These are phyloP conservation scores for Inga oerstediana DNA, from an alignment of 306 rosid genomes.

Conservation along the genomic window DNA sequence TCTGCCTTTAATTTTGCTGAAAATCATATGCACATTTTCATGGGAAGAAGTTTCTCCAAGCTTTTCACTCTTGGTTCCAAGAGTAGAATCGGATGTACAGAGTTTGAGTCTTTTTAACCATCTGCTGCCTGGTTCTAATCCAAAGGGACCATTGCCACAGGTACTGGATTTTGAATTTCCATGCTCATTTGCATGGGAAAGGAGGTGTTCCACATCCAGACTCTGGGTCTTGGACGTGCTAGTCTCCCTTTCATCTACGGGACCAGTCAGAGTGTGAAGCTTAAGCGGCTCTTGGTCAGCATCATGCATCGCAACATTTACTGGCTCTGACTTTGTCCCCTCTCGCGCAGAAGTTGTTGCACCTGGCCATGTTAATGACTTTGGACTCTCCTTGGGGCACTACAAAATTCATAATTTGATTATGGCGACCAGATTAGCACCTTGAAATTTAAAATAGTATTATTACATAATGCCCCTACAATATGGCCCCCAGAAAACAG, in stretches of 20 bases:
- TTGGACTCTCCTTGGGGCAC: slow-evolving; percentile 52
- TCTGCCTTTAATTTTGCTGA: slow-evolving; percentile 36
- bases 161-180: slow-evolving; percentile 47
- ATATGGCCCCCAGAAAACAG: background rate
- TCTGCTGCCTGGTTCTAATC: slow-evolving; percentile 60
- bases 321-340: slow-evolving; percentile 37
- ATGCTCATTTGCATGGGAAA: slow-evolving; percentile 55
- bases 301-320: slow-evolving; percentile 43
- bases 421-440: slow-evolving; percentile 32
- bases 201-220: slow-evolving; percentile 68
- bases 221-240: slow-evolving; percentile 86
- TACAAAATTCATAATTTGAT: slow-evolving; percentile 45
- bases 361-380: slow-evolving; percentile 41
- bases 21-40: slow-evolving; percentile 41
- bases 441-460: slow-evolving; percentile 15
- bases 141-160: slow-evolving; percentile 40
- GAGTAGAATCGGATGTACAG: slow-evolving; percentile 45
- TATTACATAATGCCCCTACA: slow-evolving; percentile 19
- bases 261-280: slow-evolving; percentile 41
- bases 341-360: slow-evolving; percentile 46
- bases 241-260: slow-evolving; percentile 58
- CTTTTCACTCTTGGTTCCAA: slow-evolving; percentile 56
- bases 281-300: slow-evolving; percentile 58
- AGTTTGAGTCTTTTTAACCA: slow-evolving; percentile 84
- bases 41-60: slow-evolving; percentile 56